Evolutionary conservation across 2,329 filamentous ascomycete species (phyloP), one percentile per base, ranked within the genome.

Genomic region (Herpotrichia juniperi): DNA sequence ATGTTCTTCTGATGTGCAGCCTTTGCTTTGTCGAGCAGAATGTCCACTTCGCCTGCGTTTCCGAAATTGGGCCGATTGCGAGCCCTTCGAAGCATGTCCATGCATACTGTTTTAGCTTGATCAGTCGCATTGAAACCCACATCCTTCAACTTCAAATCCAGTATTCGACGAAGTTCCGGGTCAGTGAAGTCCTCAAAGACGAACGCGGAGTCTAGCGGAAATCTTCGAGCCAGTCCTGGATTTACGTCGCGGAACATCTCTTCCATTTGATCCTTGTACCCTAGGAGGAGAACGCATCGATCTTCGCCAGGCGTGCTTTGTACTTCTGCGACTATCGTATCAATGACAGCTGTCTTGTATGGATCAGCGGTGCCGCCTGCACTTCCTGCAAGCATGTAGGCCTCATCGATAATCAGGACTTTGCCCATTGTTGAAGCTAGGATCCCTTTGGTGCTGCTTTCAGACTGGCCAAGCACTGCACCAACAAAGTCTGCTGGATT

Each of bases 371-470:
- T 63, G 0, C 64, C 68, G 6, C 68, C 67, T 0, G 75, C 76
- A 8, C 10, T 28, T 11, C 34, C 34, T 2, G 16, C 82, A 0
- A 93, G 77, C 28, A 85, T 84, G 57, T 93, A 93, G 0, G 89
- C 89, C 64, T 94, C 90, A 55, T 93, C 90, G 2, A 93, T 91
- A 12, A 93, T 83, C 0, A 93, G 79, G 0, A 93, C 88, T 57
- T 93, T 93, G 0, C 90, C 90, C 0, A 81, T 57, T 0, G 87
- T 85, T 0, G 85, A 75, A 0, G 82, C 83, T 0, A 93, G 77
- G 6, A 93, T 91, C 0, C 78, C 86, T 58, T 90, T 93, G 0
- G 89, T 93, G 28, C 86, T 84, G 1, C 80, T 76, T 67, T 93
- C 89, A 0, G 89, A 92, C 1, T 81, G 76, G 0, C 90, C 90